A percentile compares a stretch with the other conserved stretches of the same genome.
These are phyloP conservation scores for Laetiporus sulphureus DNA, from an alignment of 1,284 basidiomycete species.

Conservation along the genomic window DNA sequence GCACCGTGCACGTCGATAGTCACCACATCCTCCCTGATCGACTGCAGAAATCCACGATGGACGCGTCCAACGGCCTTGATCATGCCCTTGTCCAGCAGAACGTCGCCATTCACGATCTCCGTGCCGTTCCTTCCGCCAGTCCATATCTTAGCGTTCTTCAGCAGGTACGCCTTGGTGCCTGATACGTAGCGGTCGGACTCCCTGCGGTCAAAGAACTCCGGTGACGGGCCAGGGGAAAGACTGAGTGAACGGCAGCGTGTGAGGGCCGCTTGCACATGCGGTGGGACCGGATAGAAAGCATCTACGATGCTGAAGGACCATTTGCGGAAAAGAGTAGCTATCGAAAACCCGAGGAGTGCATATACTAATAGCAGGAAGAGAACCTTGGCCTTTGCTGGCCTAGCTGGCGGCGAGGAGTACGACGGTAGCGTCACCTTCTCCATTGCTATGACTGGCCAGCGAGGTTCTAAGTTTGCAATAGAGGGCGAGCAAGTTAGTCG, in stretches of 20 bases:
- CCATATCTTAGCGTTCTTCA: constrained; percentile 61
- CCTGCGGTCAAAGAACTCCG: constrained; percentile 33
- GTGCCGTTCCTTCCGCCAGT: constrained; percentile 32
- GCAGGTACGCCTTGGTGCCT: constrained; percentile 40
- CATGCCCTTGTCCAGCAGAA: constrained; percentile 31
- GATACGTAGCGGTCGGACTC: constrained; percentile 45
- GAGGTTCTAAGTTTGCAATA: too few species aligned
- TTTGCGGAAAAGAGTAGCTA: neutral
- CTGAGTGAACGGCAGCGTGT: constrained; percentile 22
- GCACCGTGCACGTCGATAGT: constrained; percentile 26
- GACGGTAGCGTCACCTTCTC: neutral
- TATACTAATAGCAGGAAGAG: neutral
- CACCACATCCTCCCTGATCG: constrained; percentile 13
- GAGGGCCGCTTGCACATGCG: constrained; percentile 17
- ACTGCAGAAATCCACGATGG: constrained; percentile 4
- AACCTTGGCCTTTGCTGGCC: neutral
- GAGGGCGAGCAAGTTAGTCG: too few species aligned
- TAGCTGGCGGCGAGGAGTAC: neutral
- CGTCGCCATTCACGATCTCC: constrained; percentile 29
- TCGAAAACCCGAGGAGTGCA: neutral
- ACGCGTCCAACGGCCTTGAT: constrained; percentile 27
- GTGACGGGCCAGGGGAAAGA: constrained; percentile 30
- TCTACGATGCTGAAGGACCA: neutral
- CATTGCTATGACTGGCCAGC: neutral
- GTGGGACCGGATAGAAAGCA: constrained; percentile 9